Conservation (phyloP, 305 asterid species). For the Rubia peregrina region DNA sequence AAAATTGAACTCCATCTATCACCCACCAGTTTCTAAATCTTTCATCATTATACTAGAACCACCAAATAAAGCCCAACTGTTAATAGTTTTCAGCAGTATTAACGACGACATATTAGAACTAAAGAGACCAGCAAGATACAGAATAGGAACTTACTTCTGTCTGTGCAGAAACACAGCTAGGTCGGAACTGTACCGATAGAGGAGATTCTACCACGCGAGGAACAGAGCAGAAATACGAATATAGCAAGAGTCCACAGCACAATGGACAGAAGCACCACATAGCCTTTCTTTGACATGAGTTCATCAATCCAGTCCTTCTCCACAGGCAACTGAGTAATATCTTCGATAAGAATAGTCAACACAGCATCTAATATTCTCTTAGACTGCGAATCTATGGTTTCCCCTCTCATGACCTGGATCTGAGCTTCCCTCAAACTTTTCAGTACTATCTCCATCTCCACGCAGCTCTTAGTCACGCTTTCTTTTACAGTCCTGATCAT, state of each 20-base stretch:
- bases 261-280: constrained; percentile 26
- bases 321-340: constrained; percentile 30
- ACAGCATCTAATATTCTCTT: constrained; percentile 50
- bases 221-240: background rate
- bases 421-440: constrained; percentile 48
- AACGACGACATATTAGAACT: background rate
- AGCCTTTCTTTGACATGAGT: constrained; percentile 27
- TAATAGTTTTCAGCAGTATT: constrained; percentile 1
- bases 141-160: background rate
- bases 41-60: background rate
- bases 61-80: background rate
- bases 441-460: constrained; percentile 44
- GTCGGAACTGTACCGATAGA: constrained; percentile 17
- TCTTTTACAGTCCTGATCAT: constrained; percentile 14
- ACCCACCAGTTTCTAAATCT: background rate
- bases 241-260: constrained; percentile 31
- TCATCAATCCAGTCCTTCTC: constrained; percentile 35
- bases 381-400: constrained; percentile 30
- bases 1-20: background rate
- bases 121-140: background rate
- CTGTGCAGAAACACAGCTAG: background rate
- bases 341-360: constrained; percentile 33
- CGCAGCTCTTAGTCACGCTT: constrained; percentile 18
- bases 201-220: background rate
- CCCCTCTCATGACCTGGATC: constrained; percentile 36